These are phyloP conservation scores for Zymoseptoria crescenta DNA, from an alignment of 2,329 filamentous ascomycete species.

Conservation along the genomic window DNA sequence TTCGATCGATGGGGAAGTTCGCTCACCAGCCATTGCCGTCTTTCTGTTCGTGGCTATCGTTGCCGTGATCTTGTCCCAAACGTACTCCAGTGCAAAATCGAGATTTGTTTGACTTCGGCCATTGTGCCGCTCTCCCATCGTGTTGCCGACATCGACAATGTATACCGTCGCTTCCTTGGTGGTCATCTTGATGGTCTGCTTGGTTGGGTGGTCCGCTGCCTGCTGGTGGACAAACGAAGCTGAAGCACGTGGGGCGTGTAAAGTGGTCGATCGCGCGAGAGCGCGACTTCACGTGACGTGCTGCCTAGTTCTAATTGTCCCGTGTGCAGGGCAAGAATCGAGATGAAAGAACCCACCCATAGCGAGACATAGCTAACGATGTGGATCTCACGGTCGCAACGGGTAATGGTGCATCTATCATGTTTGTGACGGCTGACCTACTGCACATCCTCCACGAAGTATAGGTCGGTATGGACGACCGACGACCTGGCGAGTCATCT, in stretches of 20 bases:
- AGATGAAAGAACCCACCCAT: no score
- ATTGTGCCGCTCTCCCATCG: conserved; percentile 68
- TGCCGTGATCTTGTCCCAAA: conserved; percentile 85
- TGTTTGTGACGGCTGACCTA: background rate
- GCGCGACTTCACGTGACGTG: background rate
- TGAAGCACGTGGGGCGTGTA: conserved; percentile 1
- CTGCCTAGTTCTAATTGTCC: no score
- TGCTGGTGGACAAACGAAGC: background rate
- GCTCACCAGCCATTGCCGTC: conserved; percentile 53
- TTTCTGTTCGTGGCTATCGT: conserved; percentile 65
- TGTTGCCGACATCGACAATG: conserved; percentile 76
- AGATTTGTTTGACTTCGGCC: conserved; percentile 72
- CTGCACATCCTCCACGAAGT: no score
- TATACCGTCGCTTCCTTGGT: conserved; percentile 91
- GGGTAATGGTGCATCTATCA: background rate
- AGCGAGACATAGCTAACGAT: no score
- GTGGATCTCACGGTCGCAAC: no score
- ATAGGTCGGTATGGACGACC: no score
- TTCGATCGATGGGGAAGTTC: no score
- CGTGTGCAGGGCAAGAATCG: no score
- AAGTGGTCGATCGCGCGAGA: conserved; percentile 1
- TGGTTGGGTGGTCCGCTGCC: conserved; percentile 28
- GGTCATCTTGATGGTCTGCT: conserved; percentile 53
- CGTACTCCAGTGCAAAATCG: conserved; percentile 81
- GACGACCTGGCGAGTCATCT: no score